Percentiles rank a stretch among this genome's conserved stretches.
These are phyloP conservation scores for Cryptococcus jaspeensis DNA, from an alignment of 1,284 basidiomycete species.

Conservation along the genomic window DNA sequence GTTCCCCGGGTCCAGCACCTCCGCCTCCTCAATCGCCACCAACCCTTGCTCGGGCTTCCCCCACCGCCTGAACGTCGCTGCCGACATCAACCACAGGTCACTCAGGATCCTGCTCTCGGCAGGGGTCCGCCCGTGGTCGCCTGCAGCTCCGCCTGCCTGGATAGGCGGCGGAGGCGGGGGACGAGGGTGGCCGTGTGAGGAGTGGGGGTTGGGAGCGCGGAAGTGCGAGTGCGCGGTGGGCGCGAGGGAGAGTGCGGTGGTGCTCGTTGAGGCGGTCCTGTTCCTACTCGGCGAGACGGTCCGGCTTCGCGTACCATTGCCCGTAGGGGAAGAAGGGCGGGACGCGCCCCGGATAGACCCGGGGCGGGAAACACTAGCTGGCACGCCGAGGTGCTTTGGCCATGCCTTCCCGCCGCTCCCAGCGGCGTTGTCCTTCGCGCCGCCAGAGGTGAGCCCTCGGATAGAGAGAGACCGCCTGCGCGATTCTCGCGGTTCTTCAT, in stretches of 20 bases:
- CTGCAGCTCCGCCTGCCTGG: background rate
- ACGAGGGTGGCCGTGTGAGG: conserved; percentile 2
- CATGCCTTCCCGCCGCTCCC: background rate
- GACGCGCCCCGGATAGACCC: conserved; percentile 19
- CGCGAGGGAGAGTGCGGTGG: conserved; percentile 38
- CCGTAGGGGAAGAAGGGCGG: no score
- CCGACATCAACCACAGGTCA: conserved; percentile 88
- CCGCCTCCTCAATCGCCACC: conserved; percentile 92
- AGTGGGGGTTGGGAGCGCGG: conserved; percentile 16
- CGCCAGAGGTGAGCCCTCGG: no score
- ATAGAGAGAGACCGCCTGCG: no score
- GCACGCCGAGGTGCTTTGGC: background rate
- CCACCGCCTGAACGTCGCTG: conserved; percentile 86
- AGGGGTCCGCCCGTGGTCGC: conserved; percentile 53
- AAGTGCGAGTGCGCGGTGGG: conserved; percentile 81
- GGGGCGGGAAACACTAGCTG: conserved; percentile 7
- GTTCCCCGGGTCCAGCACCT: conserved; percentile 80
- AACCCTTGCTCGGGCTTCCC: conserved; percentile 86
- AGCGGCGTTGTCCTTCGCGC: no score
- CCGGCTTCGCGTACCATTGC: background rate
- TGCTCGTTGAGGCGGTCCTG: conserved; percentile 27
- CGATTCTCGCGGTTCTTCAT: no score
- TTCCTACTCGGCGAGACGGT: conserved; percentile 1
- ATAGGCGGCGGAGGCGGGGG: conserved; percentile 28
- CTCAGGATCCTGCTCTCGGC: conserved; percentile 72